Evolutionary conservation across 1,284 basidiomycete species (phyloP).

Genomic region (Tremellales sp.): DNA sequence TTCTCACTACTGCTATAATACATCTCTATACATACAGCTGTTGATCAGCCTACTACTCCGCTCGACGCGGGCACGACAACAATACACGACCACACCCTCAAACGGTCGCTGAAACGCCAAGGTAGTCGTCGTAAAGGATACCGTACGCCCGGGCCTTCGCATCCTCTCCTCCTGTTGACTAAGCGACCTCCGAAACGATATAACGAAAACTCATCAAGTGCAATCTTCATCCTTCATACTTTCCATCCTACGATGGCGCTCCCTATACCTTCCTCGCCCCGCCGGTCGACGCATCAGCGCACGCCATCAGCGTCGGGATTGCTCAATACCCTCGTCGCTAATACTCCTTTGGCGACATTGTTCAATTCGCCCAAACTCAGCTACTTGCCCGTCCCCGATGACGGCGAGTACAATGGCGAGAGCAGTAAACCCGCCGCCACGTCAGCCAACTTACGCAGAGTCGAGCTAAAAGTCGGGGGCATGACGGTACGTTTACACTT

Average conservation of each 20-base stretch:
- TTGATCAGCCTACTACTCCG: too few species aligned
- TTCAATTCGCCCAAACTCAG: constrained; percentile 18
- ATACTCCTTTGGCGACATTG: constrained; percentile 13
- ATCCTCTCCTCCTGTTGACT: too few species aligned
- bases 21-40: too few species aligned
- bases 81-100: too few species aligned
- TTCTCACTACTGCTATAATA: too few species aligned
- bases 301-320: background rate
- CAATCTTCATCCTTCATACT: background rate
- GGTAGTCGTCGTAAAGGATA: too few species aligned
- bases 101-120: too few species aligned
- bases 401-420: constrained; percentile 11
- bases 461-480: constrained; percentile 47
- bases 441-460: constrained; percentile 18
- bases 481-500: constrained; percentile 28
- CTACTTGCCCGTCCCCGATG: constrained; percentile 11
- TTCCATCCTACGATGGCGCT: background rate
- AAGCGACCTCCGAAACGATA: too few species aligned
- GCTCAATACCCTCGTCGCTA: constrained; percentile 3
- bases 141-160: too few species aligned
- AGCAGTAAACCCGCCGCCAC: constrained; percentile 6
- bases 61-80: too few species aligned
- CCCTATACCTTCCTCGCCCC: background rate
- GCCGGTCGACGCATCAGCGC: background rate
- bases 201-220: too few species aligned